Conservation (phyloP, 352 stramenopile genomes). For the Pilasporangium apinafurcum region DNA sequence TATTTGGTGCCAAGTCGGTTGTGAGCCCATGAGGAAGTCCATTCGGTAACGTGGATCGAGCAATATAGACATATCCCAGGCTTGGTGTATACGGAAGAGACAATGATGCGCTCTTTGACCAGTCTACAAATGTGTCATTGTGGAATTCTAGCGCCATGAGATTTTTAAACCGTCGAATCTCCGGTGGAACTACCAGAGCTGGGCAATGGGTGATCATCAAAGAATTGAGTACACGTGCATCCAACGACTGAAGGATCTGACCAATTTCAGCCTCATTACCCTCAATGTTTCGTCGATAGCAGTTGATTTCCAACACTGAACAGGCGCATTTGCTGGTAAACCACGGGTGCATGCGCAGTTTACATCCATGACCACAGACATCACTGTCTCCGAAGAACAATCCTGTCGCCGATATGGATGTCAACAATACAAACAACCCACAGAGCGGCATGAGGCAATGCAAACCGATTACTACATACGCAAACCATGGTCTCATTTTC, state of each 20-base stretch:
- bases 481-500: too few species aligned
- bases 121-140: constrained; percentile 17
- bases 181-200: constrained; percentile 6
- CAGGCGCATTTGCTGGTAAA: constrained; percentile 19
- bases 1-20: constrained; percentile 8
- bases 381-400: constrained; percentile 2
- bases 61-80: constrained; percentile 18
- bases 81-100: constrained; percentile 7
- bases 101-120: constrained; percentile 9
- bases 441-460: constrained; percentile 12
- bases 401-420: constrained; percentile 9
- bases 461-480: background rate
- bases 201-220: constrained; percentile 25
- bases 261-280: constrained; percentile 5
- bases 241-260: constrained; percentile 5
- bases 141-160: constrained; percentile 24
- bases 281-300: constrained; percentile 8
- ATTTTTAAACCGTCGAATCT: constrained; percentile 14
- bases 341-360: constrained; percentile 21
- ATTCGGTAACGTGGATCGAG: constrained; percentile 1
- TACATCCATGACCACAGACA: constrained; percentile 12
- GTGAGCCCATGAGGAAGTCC: constrained; percentile 14
- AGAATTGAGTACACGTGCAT: constrained; percentile 11
- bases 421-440: constrained; percentile 6
- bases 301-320: constrained; percentile 26